phyloP scores from a whole-genome alignment of 805 yeast genomes.

The Nakazawaea populi region DNA sequence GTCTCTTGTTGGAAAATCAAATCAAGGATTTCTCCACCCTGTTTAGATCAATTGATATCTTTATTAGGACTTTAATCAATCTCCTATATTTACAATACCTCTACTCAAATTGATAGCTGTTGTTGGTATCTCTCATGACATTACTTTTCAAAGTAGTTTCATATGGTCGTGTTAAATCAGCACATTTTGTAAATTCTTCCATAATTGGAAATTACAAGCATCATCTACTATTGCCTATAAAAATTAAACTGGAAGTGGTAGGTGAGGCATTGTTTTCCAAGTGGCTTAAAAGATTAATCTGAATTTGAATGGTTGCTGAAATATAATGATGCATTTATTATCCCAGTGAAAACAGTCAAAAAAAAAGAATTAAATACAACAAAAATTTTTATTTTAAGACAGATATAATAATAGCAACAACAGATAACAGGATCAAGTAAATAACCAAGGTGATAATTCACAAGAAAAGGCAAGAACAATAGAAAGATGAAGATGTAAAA shows the following conservation, averaged over 20 bases:
- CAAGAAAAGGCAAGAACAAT: not conserved
- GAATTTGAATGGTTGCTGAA: too few relatives aligned
- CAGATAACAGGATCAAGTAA: not conserved
- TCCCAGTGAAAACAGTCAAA: too few relatives aligned
- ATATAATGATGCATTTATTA: too few relatives aligned
- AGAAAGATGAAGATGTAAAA: not conserved
- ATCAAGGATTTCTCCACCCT: constrained; percentile 12
- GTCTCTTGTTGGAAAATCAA: constrained; percentile 3
- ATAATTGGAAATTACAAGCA: too few relatives aligned
- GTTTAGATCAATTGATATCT: constrained; percentile 3
- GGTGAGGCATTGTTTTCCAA: too few relatives aligned
- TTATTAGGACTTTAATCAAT: constrained; percentile 8
- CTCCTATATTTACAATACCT: constrained; percentile 2
- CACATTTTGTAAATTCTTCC: too few relatives aligned
- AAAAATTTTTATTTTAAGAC: not conserved
- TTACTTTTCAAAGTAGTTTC: not conserved
- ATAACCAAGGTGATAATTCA: not conserved
- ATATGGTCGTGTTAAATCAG: too few relatives aligned
- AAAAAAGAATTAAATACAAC: not conserved
- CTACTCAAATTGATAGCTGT: too few relatives aligned
- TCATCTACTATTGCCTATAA: too few relatives aligned
- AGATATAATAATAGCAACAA: not conserved
- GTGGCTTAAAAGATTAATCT: too few relatives aligned
- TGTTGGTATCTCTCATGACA: too few relatives aligned
- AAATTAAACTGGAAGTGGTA: too few relatives aligned